A percentile compares a stretch with the other conserved stretches of the same genome.
Evolutionary conservation across 2,329 filamentous ascomycete species (phyloP).

Genomic region (Tolypocladium inflatum): DNA sequence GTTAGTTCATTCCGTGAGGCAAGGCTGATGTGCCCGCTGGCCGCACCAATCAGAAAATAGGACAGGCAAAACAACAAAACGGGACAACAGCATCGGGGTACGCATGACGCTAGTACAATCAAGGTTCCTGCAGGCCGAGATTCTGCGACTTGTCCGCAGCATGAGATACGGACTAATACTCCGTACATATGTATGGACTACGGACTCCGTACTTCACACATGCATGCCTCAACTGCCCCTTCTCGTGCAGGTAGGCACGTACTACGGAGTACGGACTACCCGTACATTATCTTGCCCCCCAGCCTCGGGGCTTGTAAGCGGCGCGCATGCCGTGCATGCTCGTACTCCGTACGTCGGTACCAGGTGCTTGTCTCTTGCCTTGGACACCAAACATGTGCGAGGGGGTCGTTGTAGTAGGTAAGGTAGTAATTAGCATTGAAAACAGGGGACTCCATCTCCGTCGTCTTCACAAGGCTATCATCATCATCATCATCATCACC

Average conservation of each 20-base stretch:
- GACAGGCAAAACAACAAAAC: not conserved
- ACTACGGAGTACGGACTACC: no score
- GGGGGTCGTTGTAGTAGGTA: no score
- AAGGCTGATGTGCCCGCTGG: not conserved
- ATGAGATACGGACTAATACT: not conserved
- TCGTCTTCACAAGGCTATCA: not conserved
- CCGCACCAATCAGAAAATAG: constrained; percentile 1
- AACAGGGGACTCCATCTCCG: not conserved
- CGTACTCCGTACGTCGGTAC: not conserved
- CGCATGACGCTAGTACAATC: not conserved
- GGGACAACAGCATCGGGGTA: not conserved
- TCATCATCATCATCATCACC: not conserved
- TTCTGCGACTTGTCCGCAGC: not conserved
- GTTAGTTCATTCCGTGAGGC: not conserved
- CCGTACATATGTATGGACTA: not conserved
- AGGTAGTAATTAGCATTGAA: not conserved
- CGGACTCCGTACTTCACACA: no score
- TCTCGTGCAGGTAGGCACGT: not conserved
- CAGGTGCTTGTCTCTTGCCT: not conserved
- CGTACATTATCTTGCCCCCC: no score
- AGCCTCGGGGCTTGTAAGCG: no score
- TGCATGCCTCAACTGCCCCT: not conserved
- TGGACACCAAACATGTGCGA: not conserved
- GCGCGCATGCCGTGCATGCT: not conserved
- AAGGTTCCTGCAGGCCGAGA: not conserved